A percentile compares a stretch with the other conserved stretches of the same genome.
Evolutionary conservation across 2,329 filamentous ascomycete species (phyloP).

Genomic region (Penicillium decumbens): DNA sequence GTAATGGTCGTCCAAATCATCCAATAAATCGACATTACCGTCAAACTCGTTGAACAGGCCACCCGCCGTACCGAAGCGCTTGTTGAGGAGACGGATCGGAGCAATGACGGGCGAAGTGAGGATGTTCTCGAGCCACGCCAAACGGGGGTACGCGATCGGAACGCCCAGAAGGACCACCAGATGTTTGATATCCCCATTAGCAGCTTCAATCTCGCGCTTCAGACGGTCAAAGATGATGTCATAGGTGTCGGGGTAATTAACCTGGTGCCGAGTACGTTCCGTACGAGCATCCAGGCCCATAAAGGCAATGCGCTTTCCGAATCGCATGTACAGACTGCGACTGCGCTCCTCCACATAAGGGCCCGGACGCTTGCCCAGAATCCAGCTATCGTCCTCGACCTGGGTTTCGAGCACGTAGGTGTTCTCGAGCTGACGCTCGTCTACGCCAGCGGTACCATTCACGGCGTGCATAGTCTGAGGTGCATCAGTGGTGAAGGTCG

Average conservation of each 20-base stretch:
- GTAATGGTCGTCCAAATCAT: conserved; percentile 69
- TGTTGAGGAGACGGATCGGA: conserved; percentile 82
- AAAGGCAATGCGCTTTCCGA: conserved; percentile 62
- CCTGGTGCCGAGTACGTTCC: conserved; percentile 83
- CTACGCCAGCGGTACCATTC: conserved; percentile 52
- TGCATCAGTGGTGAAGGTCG: conserved; percentile 77
- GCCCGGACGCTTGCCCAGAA: conserved; percentile 68
- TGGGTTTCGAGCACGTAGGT: conserved; percentile 63
- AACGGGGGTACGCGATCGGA: conserved; percentile 66
- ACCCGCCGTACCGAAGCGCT: conserved; percentile 80
- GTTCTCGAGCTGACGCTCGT: conserved; percentile 67
- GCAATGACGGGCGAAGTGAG: conserved; percentile 80
- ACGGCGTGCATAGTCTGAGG: conserved; percentile 50
- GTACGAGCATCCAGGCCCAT: conserved; percentile 57
- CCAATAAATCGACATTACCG: conserved; percentile 63
- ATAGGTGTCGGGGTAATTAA: conserved; percentile 74
- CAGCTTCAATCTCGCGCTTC: conserved; percentile 47
- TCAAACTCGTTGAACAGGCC: conserved; percentile 91
- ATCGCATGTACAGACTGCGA: conserved; percentile 58
- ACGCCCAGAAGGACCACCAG: conserved; percentile 62
- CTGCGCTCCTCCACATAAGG: conserved; percentile 61
- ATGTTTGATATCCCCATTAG: conserved; percentile 57
- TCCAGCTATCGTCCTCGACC: conserved; percentile 66
- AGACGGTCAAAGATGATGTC: conserved; percentile 56
- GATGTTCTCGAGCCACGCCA: conserved; percentile 96